A percentile compares a stretch with the other conserved stretches of the same genome.
Evolutionary conservation across 192 early-diverging fungal species (phyloP).

Genomic region (Coemansia sp.): DNA sequence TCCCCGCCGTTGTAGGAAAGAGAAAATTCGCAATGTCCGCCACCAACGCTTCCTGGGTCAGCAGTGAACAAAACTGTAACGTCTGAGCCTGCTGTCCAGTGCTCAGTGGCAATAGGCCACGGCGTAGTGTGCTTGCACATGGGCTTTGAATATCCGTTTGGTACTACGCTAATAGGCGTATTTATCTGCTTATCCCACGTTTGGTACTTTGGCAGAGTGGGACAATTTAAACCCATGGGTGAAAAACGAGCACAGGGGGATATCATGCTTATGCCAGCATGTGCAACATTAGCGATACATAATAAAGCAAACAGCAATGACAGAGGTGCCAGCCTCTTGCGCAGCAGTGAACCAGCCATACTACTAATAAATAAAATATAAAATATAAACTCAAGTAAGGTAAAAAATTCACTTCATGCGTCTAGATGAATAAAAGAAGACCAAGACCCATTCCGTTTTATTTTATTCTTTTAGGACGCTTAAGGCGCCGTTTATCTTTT

Average conservation of each 20-base stretch:
- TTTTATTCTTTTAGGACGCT: background rate
- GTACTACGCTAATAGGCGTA: constrained; percentile 13
- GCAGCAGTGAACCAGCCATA: background rate
- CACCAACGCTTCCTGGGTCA: constrained; percentile 46
- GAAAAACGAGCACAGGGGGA: constrained; percentile 33
- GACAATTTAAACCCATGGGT: constrained; percentile 25
- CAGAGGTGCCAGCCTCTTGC: background rate
- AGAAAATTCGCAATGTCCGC: constrained; percentile 71
- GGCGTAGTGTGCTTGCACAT: constrained; percentile 40
- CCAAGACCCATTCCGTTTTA: background rate
- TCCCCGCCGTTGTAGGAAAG: constrained; percentile 61
- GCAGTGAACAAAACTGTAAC: constrained; percentile 48
- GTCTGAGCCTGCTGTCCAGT: constrained; percentile 33
- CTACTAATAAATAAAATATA: background rate
- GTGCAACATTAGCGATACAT: constrained; percentile 2
- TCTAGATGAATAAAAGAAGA: background rate
- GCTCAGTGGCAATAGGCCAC: constrained; percentile 19
- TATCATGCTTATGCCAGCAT: constrained; percentile 24
- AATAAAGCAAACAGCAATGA: background rate
- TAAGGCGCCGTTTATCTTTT: too few species aligned
- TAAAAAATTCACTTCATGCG: too few species aligned
- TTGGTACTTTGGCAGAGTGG: constrained; percentile 38
- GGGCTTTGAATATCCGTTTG: background rate
- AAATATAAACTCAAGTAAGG: background rate
- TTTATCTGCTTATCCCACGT: constrained; percentile 40